Evolutionary conservation across 352 stramenopile species (phyloP).

Genomic region (Pythium rishiriense): DNA sequence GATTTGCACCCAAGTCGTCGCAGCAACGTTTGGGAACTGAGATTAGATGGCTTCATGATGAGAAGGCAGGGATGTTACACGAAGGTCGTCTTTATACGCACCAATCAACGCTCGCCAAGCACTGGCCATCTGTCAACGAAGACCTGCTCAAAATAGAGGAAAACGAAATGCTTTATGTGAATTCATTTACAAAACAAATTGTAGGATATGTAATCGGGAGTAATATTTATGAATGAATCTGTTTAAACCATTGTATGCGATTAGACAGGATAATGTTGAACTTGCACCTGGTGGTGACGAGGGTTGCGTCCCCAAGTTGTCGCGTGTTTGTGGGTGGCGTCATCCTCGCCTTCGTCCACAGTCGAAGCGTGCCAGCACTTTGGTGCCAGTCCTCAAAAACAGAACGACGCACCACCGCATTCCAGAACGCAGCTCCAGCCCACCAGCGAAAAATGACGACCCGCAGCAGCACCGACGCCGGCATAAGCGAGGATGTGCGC

Average conservation of each 20-base stretch:
- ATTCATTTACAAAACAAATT: conserved; percentile 14
- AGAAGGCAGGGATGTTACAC: conserved; percentile 17
- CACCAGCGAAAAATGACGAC: conserved; percentile 42
- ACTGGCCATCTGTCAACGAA: conserved; percentile 21
- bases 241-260: not conserved
- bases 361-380: conserved; percentile 17
- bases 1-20: conserved; percentile 21
- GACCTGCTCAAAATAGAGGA: conserved; percentile 11
- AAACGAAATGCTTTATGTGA: not conserved
- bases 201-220: too few relatives aligned
- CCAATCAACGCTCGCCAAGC: conserved; percentile 14
- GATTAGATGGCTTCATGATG: conserved; percentile 18
- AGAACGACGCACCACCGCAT: not conserved
- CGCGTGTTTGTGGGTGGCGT: conserved; percentile 15
- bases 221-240: not conserved
- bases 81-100: conserved; percentile 9
- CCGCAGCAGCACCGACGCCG: conserved; percentile 33
- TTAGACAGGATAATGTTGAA: conserved; percentile 19
- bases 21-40: conserved; percentile 8
- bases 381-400: conserved; percentile 7
- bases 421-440: not conserved
- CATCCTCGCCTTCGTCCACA: conserved; percentile 24
- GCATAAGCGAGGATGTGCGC: conserved; percentile 29
- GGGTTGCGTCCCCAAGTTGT: conserved; percentile 24
- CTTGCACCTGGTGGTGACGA: conserved; percentile 28